These are phyloP conservation scores for Solanum appendiculatum DNA, from an alignment of 257 asterid genomes.

Conservation along the genomic window DNA sequence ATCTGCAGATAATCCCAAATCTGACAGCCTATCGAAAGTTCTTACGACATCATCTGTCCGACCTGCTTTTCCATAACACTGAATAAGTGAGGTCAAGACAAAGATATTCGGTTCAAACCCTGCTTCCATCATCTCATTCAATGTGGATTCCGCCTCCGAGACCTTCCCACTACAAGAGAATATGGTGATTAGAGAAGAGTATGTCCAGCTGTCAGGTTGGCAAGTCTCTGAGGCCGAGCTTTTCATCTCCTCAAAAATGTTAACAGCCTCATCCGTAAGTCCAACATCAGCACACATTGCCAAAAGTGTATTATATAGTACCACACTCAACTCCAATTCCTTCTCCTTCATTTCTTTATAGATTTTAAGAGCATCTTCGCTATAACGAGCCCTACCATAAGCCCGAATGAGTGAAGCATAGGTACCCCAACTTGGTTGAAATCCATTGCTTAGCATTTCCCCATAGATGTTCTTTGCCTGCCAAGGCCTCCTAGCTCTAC, in stretches of 20 bases:
- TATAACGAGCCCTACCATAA: constrained; percentile 61
- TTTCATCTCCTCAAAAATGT: constrained; percentile 73
- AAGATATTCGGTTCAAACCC: constrained; percentile 69
- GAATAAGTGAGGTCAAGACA: constrained; percentile 73
- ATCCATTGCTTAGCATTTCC: constrained; percentile 55
- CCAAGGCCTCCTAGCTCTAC: constrained; percentile 95
- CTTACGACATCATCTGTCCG: constrained; percentile 68
- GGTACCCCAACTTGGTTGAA: constrained; percentile 64
- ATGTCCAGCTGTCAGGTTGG: constrained; percentile 74
- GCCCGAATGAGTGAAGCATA: constrained; percentile 77
- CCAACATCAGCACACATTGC: constrained; percentile 85
- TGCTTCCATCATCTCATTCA: constrained; percentile 70
- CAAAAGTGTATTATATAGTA: constrained; percentile 64
- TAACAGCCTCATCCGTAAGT: constrained; percentile 56
- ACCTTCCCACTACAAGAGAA: constrained; percentile 79
- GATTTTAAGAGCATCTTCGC: constrained; percentile 59
- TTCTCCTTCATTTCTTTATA: constrained; percentile 87
- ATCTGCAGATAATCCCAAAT: constrained; percentile 49
- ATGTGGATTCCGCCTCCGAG: constrained; percentile 58
- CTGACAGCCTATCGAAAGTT: constrained; percentile 49
- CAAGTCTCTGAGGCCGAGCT: constrained; percentile 33
- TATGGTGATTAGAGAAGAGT: constrained; percentile 61
- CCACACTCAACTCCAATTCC: constrained; percentile 48
- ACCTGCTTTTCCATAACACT: constrained; percentile 83
- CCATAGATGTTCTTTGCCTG: constrained; percentile 60